These are phyloP conservation scores for Ensete glaucum DNA, from an alignment of 176 grass and related monocot species.

Conservation along the genomic window DNA sequence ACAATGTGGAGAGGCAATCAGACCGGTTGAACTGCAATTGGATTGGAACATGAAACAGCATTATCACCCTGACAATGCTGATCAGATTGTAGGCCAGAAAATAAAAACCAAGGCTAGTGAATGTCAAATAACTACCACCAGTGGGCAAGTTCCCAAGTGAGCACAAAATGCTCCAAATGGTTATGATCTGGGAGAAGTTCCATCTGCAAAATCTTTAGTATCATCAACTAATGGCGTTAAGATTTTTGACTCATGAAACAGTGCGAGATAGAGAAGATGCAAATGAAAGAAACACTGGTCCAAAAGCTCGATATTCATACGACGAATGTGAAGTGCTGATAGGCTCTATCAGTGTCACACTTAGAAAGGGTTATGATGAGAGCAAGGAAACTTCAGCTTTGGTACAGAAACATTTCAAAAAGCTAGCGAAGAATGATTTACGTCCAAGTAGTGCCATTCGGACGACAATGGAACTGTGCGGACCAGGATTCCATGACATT, in stretches of 20 bases:
- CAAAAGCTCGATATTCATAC: neutral
- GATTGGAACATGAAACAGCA: neutral
- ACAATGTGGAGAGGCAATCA: neutral
- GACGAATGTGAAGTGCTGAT: neutral
- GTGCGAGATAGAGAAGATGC: neutral
- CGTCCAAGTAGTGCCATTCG: neutral
- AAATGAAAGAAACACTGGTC: neutral
- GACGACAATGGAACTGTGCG: neutral
- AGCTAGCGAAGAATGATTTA: neutral
- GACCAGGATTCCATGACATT: neutral
- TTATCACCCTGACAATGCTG: neutral
- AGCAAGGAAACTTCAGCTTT: neutral
- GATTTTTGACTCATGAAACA: neutral
- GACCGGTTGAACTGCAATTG: neutral
- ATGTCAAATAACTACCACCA: neutral
- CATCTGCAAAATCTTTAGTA: conserved; percentile 4
- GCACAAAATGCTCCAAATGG: neutral
- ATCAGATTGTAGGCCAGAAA: neutral
- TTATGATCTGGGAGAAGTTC: neutral
- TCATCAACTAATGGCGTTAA: neutral
- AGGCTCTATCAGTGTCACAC: conserved; percentile 8
- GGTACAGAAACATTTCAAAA: neutral
- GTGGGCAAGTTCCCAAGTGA: too few relatives aligned
- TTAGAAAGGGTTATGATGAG: neutral
- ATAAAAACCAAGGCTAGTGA: neutral